Conservation (phyloP, 2,329 filamentous ascomycete species). For the Trichoderma koningii region DNA sequence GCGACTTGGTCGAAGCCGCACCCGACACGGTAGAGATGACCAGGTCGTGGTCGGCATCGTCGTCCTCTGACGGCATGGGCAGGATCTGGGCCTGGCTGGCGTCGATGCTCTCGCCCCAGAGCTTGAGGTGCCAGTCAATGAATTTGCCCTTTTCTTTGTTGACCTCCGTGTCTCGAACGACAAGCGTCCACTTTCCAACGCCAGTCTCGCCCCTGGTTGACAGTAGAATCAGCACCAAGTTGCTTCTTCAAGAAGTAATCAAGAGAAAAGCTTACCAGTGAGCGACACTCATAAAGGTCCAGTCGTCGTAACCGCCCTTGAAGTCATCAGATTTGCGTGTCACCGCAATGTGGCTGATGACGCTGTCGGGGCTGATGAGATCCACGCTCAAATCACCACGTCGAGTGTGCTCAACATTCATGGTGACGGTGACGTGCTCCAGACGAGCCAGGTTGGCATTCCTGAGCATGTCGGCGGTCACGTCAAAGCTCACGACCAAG, state of each 20-base stretch:
- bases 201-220: conserved; percentile 76
- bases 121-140: conserved; percentile 87
- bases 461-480: conserved; percentile 79
- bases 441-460: conserved; percentile 80
- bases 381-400: conserved; percentile 93
- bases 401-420: conserved; percentile 88
- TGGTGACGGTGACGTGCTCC: conserved; percentile 95
- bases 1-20: conserved; percentile 40
- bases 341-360: conserved; percentile 82
- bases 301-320: conserved; percentile 77
- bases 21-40: conserved; percentile 56
- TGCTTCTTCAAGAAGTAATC: not conserved
- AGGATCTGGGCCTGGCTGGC: conserved; percentile 69
- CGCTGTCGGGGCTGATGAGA: conserved; percentile 76
- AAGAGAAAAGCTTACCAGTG: conserved; percentile 69
- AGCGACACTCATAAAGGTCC: conserved; percentile 98
- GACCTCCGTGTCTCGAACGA: conserved; percentile 80
- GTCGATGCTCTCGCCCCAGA: conserved; percentile 90
- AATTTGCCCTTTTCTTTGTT: conserved; percentile 80
- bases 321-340: conserved; percentile 69
- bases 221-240: not conserved
- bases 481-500: conserved; percentile 75
- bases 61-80: conserved; percentile 79
- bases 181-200: conserved; percentile 84
- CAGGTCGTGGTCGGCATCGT: conserved; percentile 78